Percentiles rank a stretch among this genome's conserved stretches.
Evolutionary conservation across 305 asterid species (phyloP).

Genomic region (Solanum chacoense): DNA sequence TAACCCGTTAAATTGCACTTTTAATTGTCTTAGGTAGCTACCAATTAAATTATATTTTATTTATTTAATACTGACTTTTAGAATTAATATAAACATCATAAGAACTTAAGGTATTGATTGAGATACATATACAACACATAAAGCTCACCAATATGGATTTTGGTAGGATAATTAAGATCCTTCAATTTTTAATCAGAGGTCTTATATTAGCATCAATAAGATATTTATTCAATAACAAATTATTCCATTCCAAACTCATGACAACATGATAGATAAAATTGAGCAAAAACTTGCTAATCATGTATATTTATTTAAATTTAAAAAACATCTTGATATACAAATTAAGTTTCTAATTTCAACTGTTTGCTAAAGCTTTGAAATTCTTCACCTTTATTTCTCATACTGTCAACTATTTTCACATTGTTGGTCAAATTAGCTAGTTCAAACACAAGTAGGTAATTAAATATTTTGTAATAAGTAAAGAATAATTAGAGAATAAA

Average conservation of each 20-base stretch:
- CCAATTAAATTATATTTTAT: neutral
- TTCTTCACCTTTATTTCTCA: neutral
- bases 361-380: neutral
- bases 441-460: neutral
- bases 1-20: neutral
- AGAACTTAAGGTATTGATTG: neutral
- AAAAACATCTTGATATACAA: neutral
- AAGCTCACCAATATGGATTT: neutral
- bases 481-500: neutral
- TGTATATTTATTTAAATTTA: neutral
- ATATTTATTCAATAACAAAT: neutral
- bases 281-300: neutral
- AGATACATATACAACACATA: neutral
- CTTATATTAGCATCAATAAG: neutral
- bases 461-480: neutral
- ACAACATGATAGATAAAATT: neutral
- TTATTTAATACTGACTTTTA: neutral
- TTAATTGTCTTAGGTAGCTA: neutral
- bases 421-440: neutral
- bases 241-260: neutral
- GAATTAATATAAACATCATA: neutral
- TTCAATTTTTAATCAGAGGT: neutral
- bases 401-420: neutral
- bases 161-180: neutral
- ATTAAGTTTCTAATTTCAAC: neutral